Evolutionary conservation across 495 filamentous ascomycete species (phyloP), one percentile per base, ranked within the genome.

Genomic region (Neurospora sp.): DNA sequence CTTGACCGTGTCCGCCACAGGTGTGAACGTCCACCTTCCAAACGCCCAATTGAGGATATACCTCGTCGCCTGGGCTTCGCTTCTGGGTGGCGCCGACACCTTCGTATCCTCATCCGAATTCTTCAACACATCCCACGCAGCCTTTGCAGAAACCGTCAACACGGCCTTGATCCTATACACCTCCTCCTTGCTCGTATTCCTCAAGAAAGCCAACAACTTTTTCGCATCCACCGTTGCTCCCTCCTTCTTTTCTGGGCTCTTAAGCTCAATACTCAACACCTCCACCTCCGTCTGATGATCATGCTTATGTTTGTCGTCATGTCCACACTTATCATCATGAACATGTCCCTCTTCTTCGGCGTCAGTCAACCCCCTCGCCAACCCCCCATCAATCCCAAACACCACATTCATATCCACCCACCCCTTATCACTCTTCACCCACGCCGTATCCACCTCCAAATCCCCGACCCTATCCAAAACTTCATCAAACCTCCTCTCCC

Each of bases 21-120:
- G 85, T 7, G 94, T 95, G 78, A 93, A 95, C 3, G 89, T 97
- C 96, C 96, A 98, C 20, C 96, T 87, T 8, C 94, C 95, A 82
- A 99, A 99, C 0, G 96, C 96, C 96, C 96, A 98, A 80, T 99
- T 99, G 62, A 99, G 86, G 69, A 98, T 96, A 79, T 94, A 97
- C 74, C 89, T 77, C 4, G 72, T 77, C 27, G 74, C 76, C 31
- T 39, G 70, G 40, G 71, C 46, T 12, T 66, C 54, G 31, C 31
- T 31, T 14, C 20, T 27, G 23, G 73, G 41, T 18, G 72, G 77
- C 18, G 49, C 75, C 66, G 54, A 31, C 38, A 74, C 39, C 12
- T 39, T 69, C 2, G 75, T 75, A 10, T 88, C 87, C 54, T 87
- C 88, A 71, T 90, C 87, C 20, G 90, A 92, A 46, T 89, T 89